Percentiles rank a stretch among this genome's conserved stretches.
Conservation (phyloP, 1,284 basidiomycete species). For the Athelia psychrophila region DNA sequence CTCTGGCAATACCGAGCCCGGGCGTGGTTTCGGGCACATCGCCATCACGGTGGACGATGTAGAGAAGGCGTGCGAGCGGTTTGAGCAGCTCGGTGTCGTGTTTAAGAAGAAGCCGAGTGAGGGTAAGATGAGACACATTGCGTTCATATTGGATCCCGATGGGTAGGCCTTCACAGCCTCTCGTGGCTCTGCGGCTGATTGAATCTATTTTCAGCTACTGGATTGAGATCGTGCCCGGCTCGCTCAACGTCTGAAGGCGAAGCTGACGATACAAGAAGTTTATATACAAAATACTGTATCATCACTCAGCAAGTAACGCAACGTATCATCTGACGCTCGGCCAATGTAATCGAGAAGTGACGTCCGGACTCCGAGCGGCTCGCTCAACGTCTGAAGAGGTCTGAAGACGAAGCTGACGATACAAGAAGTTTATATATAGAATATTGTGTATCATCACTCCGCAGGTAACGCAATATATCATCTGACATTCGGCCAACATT, state of each 20-base stretch:
- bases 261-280: too few relatives aligned
- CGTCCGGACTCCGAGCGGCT: too few relatives aligned
- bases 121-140: conserved; percentile 84
- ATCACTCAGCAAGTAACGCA: too few relatives aligned
- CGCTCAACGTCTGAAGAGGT: conserved; percentile 15
- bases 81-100: conserved; percentile 78
- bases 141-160: conserved; percentile 90
- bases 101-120: conserved; percentile 91
- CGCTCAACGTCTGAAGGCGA: conserved; percentile 11
- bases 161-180: conserved; percentile 58
- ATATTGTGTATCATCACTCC: too few relatives aligned
- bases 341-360: too few relatives aligned
- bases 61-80: conserved; percentile 79
- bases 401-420: neutral
- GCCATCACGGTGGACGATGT: conserved; percentile 85
- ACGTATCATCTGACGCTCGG: too few relatives aligned
- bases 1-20: conserved; percentile 83
- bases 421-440: too few relatives aligned
- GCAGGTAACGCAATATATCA: too few relatives aligned
- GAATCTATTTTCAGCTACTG: too few relatives aligned
- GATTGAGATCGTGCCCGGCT: conserved; percentile 26
- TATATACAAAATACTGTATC: too few relatives aligned
- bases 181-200: too few relatives aligned
- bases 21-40: conserved; percentile 84
- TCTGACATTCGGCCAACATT: too few relatives aligned